Evolutionary conservation across 805 yeast genomes (phyloP), one percentile per base, ranked within the genome.

Genomic region (Blastobotrys attinorum): DNA sequence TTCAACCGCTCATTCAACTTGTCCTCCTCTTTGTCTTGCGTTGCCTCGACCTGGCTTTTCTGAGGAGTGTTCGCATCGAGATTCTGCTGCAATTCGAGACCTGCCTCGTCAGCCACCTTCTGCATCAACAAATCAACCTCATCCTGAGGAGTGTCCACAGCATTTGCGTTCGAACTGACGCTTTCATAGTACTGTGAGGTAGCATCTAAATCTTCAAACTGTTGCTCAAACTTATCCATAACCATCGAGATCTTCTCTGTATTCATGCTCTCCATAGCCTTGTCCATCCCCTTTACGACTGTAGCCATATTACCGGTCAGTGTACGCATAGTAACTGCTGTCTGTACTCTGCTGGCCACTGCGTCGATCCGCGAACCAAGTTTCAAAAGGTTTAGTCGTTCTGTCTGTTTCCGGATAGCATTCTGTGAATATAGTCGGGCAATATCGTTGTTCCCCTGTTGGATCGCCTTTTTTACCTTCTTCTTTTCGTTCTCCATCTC

Each of bases 31-130:
- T 84, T 95, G 41, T 65, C 70, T 29, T 38, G 41, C 42, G 65
- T 64, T 13, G 72, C 54, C 8, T 65, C 61, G 4, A 71, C 66
- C 11, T 75, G 71, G 13, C 87, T 77, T 48, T 77, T 83, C 37
- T 76, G 76, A 4, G 69, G 62, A 2, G 62, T 55, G 23, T 69
- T 70, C 22, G 68, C 63, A 13, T 67, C 72, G 49, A 94, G 76
- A 40, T 86, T 82, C 55, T 89, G 97, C 55, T 81, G 81, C 69
- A 89, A 71, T 60, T 92, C 97, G 35, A 92, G 70, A 2, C 98
- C 99, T 0, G 96, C 97, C 60, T 90, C 97, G 60, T 90, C 97
- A 0, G 97, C 97, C 13, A 92, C 89, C 61, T 85, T 87, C 58
- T 73, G 87, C 84, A 90, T 75, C 58, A 90, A 69, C 47, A 82